phyloP scores from a whole-genome alignment of 768 basidiomycete species.

The Auricularia sp. region DNA sequence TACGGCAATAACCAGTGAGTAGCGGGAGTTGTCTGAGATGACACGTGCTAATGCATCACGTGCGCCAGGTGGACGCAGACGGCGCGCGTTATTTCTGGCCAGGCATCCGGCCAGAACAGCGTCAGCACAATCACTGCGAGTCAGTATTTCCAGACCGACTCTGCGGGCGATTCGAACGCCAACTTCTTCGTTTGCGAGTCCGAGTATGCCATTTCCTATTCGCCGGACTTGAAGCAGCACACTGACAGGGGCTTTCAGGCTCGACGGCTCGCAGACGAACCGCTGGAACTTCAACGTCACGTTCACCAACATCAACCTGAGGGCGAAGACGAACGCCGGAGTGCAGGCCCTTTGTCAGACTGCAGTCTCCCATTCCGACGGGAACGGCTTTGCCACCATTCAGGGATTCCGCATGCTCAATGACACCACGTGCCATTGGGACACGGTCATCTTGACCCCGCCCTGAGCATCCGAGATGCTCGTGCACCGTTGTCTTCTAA shows the following conservation, averaged over 20 bases:
- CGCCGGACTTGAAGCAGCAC: not conserved
- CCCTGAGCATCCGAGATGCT: not conserved
- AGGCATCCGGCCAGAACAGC: not conserved
- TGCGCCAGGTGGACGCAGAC: slow-evolving; percentile 2
- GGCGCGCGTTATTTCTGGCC: slow-evolving; percentile 1
- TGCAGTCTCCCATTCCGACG: slow-evolving; percentile 4
- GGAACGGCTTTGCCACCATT: slow-evolving; percentile 2
- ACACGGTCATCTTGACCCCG: not conserved
- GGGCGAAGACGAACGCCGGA: not conserved
- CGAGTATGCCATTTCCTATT: not conserved
- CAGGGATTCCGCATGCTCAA: not conserved
- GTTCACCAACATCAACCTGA: slow-evolving; percentile 1
- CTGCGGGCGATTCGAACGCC: not conserved
- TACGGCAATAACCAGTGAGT: not conserved
- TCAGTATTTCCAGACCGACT: slow-evolving; percentile 1
- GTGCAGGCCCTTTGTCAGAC: not conserved
- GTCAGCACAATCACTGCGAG: not conserved
- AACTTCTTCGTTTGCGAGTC: slow-evolving; percentile 6
- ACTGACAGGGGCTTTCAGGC: not conserved
- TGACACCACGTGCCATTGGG: slow-evolving; percentile 3
- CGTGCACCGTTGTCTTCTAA: no score
- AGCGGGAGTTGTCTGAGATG: not conserved
- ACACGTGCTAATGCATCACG: not conserved
- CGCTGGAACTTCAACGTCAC: slow-evolving; percentile 5
- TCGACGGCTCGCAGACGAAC: slow-evolving; percentile 1